These are phyloP conservation scores for Cicer bijugum DNA, from an alignment of 306 rosid species.

Conservation along the genomic window DNA sequence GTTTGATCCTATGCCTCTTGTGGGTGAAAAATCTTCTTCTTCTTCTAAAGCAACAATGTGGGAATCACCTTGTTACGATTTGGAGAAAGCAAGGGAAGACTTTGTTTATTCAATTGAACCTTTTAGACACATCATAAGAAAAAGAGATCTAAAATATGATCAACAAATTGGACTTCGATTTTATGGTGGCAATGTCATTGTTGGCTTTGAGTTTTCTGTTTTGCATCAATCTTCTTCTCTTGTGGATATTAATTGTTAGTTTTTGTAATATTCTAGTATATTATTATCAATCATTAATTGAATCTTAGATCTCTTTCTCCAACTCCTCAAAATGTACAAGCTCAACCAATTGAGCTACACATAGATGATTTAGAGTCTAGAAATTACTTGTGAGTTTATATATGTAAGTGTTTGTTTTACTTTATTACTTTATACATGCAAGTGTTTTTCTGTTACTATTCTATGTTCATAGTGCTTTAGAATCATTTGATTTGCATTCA, in stretches of 20 bases:
- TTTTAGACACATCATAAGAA: slow-evolving; percentile 47
- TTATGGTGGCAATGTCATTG: slow-evolving; percentile 29
- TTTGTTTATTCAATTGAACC: slow-evolving; percentile 62
- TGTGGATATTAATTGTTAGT: slow-evolving; percentile 22
- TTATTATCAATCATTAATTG: background rate
- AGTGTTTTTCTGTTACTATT: no score
- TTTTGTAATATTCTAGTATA: background rate
- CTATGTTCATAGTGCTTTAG: no score
- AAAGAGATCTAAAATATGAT: slow-evolving; percentile 50
- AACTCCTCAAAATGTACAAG: background rate
- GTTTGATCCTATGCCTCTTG: slow-evolving; percentile 56
- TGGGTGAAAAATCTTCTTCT: slow-evolving; percentile 46
- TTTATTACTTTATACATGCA: no score
- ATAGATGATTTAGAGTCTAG: no score
- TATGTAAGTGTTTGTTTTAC: no score
- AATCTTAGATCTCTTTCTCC: background rate
- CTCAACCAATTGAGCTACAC: no score
- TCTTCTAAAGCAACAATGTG: background rate
- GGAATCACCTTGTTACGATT: slow-evolving; percentile 44
- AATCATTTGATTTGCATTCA: no score
- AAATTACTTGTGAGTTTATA: no score
- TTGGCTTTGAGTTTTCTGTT: slow-evolving; percentile 53
- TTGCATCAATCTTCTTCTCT: slow-evolving; percentile 41
- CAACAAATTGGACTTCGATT: slow-evolving; percentile 62
- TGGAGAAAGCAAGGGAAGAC: slow-evolving; percentile 47